Evolutionary conservation across 345 rosid species (phyloP).

Genomic region (Acer negundo): DNA sequence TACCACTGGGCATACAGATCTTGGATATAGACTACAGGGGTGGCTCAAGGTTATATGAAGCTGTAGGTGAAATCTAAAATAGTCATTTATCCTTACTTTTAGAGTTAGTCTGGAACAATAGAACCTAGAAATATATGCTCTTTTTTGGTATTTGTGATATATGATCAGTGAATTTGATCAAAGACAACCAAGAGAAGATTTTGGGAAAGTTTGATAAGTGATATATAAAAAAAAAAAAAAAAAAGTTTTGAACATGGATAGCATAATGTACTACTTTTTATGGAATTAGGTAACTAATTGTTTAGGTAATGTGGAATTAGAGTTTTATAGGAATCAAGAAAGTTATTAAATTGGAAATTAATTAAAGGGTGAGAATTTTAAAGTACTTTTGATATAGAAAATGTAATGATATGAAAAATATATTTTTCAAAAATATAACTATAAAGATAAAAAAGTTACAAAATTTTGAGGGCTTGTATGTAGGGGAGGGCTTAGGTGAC

Average conservation of each 20-base stretch:
- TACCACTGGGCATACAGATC: slow-evolving; percentile 18
- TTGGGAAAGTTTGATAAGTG: not conserved
- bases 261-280: not conserved
- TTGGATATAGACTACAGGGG: slow-evolving; percentile 10
- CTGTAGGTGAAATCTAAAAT: not conserved
- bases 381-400: not conserved
- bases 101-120: too few relatives aligned
- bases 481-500: not conserved
- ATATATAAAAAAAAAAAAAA: too few relatives aligned
- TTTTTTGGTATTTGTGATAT: too few relatives aligned
- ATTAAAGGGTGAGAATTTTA: not conserved
- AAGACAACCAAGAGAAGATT: not conserved
- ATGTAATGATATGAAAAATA: not conserved
- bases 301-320: not conserved
- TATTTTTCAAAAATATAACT: not conserved
- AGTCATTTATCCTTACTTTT: too few relatives aligned
- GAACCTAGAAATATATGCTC: too few relatives aligned
- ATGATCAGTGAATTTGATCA: not conserved
- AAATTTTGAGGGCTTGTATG: not conserved
- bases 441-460: not conserved
- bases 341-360: not conserved
- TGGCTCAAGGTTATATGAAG: not conserved
- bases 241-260: not conserved
- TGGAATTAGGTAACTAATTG: not conserved
- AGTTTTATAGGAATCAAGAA: not conserved